Percentiles rank a stretch among this genome's conserved stretches.
These are phyloP conservation scores for Tolypocladium inflatum DNA, from an alignment of 2,329 filamentous ascomycete species.

Conservation along the genomic window DNA sequence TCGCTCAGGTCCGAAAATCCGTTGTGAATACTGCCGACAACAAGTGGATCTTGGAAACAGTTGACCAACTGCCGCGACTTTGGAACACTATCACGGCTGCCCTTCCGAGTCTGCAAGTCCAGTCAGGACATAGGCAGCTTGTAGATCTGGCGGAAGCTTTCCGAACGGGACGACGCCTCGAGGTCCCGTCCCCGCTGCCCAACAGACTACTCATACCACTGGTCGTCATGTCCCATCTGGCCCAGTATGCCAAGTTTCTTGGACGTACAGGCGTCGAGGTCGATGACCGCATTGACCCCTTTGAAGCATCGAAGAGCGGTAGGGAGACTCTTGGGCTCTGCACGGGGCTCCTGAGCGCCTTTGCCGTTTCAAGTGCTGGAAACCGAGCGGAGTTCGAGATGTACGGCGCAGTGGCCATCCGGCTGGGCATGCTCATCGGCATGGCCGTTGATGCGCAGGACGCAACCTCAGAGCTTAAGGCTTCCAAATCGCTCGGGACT, in stretches of 20 bases:
- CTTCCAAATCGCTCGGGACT: neutral
- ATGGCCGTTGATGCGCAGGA: conserved; percentile 25
- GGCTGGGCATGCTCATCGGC: conserved; percentile 27
- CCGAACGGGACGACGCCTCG: neutral
- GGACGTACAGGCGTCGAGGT: neutral
- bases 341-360: conserved; percentile 26
- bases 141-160: neutral
- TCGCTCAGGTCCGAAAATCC: neutral
- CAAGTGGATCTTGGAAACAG: neutral
- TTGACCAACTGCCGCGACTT: neutral
- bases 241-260: conserved; percentile 16
- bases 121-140: neutral
- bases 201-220: conserved; percentile 25
- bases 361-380: conserved; percentile 21
- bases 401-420: conserved; percentile 25
- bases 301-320: neutral
- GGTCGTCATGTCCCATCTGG: conserved; percentile 26
- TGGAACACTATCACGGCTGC: neutral
- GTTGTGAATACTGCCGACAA: neutral
- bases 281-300: neutral
- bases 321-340: conserved; percentile 24
- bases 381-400: conserved; percentile 17
- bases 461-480: neutral
- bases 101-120: neutral
- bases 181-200: conserved; percentile 9